Evolutionary conservation across 2,329 filamentous ascomycete species (phyloP).

Genomic region (Fusarium miscanthi): DNA sequence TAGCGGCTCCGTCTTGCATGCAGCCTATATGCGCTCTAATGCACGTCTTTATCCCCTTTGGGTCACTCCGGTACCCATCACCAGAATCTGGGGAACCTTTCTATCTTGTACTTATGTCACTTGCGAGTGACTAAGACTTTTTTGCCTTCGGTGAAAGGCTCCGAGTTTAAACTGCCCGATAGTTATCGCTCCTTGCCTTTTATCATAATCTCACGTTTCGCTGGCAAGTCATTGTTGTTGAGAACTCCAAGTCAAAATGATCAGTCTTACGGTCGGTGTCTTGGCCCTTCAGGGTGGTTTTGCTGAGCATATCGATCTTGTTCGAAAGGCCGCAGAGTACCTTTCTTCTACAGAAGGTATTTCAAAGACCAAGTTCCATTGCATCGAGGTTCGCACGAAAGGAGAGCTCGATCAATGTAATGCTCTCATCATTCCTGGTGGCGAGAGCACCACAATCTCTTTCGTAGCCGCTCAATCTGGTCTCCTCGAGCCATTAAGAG

Average conservation of each 20-base stretch:
- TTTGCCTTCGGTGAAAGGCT: constrained; percentile 29
- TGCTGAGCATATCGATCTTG: constrained; percentile 83
- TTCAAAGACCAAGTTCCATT: constrained; percentile 61
- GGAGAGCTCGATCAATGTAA: constrained; percentile 78
- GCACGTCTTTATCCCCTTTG: constrained; percentile 33
- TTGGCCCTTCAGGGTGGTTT: constrained; percentile 92
- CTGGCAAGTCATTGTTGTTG: not conserved
- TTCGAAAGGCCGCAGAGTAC: constrained; percentile 73
- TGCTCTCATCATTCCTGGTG: constrained; percentile 89
- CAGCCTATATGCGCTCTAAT: constrained; percentile 23
- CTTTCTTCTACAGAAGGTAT: constrained; percentile 50
- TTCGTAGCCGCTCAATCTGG: constrained; percentile 85
- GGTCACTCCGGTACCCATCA: constrained; percentile 33
- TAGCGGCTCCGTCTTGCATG: constrained; percentile 25
- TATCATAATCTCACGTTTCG: not conserved
- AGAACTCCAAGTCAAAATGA: constrained; percentile 22
- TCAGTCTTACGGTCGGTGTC: constrained; percentile 66
- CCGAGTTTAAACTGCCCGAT: constrained; percentile 23
- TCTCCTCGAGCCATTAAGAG: constrained; percentile 82
- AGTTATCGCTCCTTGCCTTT: constrained; percentile 31
- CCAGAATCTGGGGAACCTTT: constrained; percentile 36
- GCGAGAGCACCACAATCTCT: constrained; percentile 94
- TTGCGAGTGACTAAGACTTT: constrained; percentile 16
- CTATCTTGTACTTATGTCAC: not conserved
- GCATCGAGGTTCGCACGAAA: constrained; percentile 83